Base-by-base conservation (phyloP, 2,329 filamentous ascomycete genomes). In the Apiospora kogelbergensis region DNA sequence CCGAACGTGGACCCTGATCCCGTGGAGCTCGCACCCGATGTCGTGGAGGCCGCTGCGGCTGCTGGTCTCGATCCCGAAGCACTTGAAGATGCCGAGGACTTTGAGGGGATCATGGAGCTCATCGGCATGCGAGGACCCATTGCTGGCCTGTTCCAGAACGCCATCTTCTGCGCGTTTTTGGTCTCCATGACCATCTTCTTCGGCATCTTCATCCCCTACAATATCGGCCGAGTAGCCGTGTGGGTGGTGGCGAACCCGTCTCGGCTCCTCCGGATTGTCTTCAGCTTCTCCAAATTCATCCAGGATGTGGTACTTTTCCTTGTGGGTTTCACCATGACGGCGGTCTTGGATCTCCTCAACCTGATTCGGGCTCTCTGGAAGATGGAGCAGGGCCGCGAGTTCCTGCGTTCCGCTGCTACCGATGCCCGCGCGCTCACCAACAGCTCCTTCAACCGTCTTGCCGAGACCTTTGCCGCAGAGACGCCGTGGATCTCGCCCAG, bases 81-180 rank as follows among this genome's bases (percentile, higher is more conserved):
- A 11, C 87, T 94, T 53, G 93, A 95, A 57, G 92, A 98, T 73
- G 93, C 93, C 11, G 96, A 99, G 80, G 96, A 99, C 76, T 89
- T 99, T 20, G 96, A 99, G 78, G 96, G 96, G 0, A 93, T 99
- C 67, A 90, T 99, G 84, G 96, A 99, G 79, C 88, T 99, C 20
- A 92, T 99, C 70, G 96, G 96, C 45, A 97, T 99, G 92, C 93
- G 97, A 76, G 96, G 96, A 0, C 96, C 96, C 0, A 85, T 99
- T 3, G 91, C 92, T 17, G 94, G 94, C 2, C 86, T 99, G 6
- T 90, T 98, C 73, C 96, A 99, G 76, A 99, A 99, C 74, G 94
- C 93, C 68, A 90, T 98, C 20, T 99, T 99, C 80, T 97, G 95
- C 78, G 91, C 93, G 9, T 91, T 98, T 63, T 86, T 99, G 37